A percentile compares a stretch with the other conserved stretches of the same genome.
Evolutionary conservation across 176 grass and related monocot species (phyloP).

Genomic region (Oryza longistaminata): DNA sequence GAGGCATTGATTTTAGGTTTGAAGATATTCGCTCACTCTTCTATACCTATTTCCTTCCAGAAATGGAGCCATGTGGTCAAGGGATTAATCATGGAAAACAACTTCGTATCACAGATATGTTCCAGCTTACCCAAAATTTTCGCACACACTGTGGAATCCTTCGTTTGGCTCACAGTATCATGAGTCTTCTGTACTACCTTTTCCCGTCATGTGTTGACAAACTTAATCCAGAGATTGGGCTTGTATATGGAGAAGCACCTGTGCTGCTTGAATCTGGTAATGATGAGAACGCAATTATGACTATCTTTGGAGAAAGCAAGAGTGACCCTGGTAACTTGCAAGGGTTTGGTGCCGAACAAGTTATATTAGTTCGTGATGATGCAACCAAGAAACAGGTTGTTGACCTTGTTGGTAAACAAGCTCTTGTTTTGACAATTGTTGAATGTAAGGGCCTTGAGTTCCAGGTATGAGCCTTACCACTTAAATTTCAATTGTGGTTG

Average conservation of each 20-base stretch:
- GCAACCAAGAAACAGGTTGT: conserved; percentile 68
- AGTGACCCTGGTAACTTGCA: conserved; percentile 6
- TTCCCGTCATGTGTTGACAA: conserved; percentile 75
- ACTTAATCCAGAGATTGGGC: conserved; percentile 69
- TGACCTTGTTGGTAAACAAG: conserved; percentile 66
- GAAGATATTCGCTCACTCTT: conserved; percentile 82
- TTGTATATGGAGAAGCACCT: conserved; percentile 83
- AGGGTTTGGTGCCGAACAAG: conserved; percentile 92
- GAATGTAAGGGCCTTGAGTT: conserved; percentile 97
- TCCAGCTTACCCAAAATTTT: conserved; percentile 85
- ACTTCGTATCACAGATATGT: conserved; percentile 50
- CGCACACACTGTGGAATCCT: conserved; percentile 79
- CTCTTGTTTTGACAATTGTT: conserved; percentile 81
- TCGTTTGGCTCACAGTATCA: conserved; percentile 74
- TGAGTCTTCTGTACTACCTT: conserved; percentile 76
- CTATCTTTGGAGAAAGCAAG: conserved; percentile 72
- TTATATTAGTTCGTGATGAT: conserved; percentile 78
- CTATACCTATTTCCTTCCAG: conserved; percentile 64
- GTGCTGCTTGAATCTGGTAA: conserved; percentile 71
- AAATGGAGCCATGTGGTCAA: conserved; percentile 21
- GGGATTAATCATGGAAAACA: conserved; percentile 50
- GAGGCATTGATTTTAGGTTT: conserved; percentile 89
- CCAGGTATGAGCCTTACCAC: conserved; percentile 56
- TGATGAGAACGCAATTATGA: conserved; percentile 79
- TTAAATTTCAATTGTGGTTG: neutral